phyloP scores from a whole-genome alignment of 768 basidiomycete species.

The Strobilomyces echinocephalus region DNA sequence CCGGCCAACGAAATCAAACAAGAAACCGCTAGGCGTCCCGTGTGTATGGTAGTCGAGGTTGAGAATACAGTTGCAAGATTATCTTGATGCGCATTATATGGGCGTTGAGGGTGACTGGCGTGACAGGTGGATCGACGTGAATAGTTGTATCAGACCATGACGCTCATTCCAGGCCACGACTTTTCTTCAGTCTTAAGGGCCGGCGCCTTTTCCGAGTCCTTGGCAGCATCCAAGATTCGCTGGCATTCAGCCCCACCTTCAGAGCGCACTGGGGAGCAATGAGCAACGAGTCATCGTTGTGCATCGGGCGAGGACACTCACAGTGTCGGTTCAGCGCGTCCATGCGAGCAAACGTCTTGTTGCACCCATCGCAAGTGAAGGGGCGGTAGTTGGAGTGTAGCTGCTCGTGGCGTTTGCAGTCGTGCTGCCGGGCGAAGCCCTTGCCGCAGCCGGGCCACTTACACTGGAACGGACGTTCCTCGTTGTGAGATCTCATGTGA shows the following conservation, averaged over 20 bases:
- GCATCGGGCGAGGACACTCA: constrained; percentile 42
- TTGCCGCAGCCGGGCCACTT: constrained; percentile 93
- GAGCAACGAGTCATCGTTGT: not conserved
- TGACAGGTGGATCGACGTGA: constrained; percentile 3
- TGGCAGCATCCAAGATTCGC: constrained; percentile 35
- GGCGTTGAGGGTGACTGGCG: constrained; percentile 16
- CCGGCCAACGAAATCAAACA: constrained; percentile 12
- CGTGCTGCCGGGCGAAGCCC: constrained; percentile 91
- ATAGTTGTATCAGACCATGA: constrained; percentile 27
- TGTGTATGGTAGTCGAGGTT: constrained; percentile 24
- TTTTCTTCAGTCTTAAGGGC: constrained; percentile 32
- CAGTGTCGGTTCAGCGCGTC: constrained; percentile 92
- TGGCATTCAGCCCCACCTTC: constrained; percentile 80
- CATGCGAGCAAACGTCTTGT: constrained; percentile 90
- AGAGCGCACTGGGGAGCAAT: constrained; percentile 52
- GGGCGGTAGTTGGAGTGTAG: constrained; percentile 90
- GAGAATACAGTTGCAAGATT: constrained; percentile 18
- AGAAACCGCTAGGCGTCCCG: constrained; percentile 29
- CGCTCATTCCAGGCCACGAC: constrained; percentile 30
- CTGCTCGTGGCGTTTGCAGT: constrained; percentile 95
- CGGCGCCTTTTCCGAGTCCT: constrained; percentile 23
- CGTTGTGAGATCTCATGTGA: constrained; percentile 92
- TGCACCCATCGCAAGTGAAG: constrained; percentile 89
- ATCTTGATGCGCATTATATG: constrained; percentile 22
- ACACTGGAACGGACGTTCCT: constrained; percentile 93